Evolutionary conservation across 352 stramenopile genomes (phyloP).

Genomic region (Globisporangium echinulatum): DNA sequence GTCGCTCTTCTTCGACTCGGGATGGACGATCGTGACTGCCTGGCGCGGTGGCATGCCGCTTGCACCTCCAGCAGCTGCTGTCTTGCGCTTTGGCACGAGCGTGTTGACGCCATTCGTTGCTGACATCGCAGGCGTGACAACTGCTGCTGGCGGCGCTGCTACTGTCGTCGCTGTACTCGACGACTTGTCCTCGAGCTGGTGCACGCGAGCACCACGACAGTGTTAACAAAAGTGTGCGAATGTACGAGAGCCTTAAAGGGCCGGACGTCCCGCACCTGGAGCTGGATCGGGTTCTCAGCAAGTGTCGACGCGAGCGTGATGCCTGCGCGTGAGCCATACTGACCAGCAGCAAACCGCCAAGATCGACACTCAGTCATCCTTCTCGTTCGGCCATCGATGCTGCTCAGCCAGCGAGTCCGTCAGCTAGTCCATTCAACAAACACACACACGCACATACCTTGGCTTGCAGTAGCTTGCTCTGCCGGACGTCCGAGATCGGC

Average conservation of each 20-base stretch:
- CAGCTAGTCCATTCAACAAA: no score
- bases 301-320: conserved; percentile 76
- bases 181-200: conserved; percentile 62
- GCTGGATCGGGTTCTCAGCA: conserved; percentile 73
- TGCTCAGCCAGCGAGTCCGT: no score
- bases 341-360: neutral
- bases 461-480: conserved; percentile 76
- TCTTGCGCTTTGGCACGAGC: conserved; percentile 67
- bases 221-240: no score
- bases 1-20: conserved; percentile 36
- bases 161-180: neutral
- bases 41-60: conserved; percentile 12
- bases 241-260: no score
- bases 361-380: neutral
- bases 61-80: conserved; percentile 6
- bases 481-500: conserved; percentile 59
- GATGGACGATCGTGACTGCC: conserved; percentile 29
- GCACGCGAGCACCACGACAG: no score
- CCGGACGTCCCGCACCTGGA: conserved; percentile 32
- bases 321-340: conserved; percentile 79
- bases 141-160: neutral
- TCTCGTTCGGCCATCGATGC: neutral
- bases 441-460: conserved; percentile 29
- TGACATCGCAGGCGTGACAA: neutral
- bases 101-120: conserved; percentile 25